These are phyloP conservation scores for Epichloe baconii DNA, from an alignment of 2,329 filamentous ascomycete genomes.

Conservation along the genomic window DNA sequence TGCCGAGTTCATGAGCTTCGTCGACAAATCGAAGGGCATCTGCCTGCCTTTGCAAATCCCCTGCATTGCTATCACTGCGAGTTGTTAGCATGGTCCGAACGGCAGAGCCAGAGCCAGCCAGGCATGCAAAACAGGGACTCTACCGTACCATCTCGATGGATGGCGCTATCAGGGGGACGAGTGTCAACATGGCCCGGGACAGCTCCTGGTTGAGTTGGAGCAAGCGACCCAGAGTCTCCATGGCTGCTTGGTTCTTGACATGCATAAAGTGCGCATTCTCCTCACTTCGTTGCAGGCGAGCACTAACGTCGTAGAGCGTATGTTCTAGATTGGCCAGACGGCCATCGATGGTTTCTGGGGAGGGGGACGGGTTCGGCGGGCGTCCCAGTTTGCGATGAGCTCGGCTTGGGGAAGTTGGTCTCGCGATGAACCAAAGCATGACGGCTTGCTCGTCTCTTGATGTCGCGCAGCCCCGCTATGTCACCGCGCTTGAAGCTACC, in stretches of 20 bases:
- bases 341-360: conserved; percentile 64
- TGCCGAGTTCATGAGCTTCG: conserved; percentile 54
- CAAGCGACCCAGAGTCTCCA: conserved; percentile 63
- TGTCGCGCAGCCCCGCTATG: conserved; percentile 79
- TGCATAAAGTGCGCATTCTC: conserved; percentile 70
- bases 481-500: conserved; percentile 96
- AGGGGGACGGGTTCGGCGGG: conserved; percentile 64
- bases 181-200: conserved; percentile 57
- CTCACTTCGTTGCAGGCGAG: conserved; percentile 66
- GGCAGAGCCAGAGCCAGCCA: not conserved
- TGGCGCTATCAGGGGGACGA: conserved; percentile 65
- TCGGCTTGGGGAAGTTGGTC: conserved; percentile 65
- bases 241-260: conserved; percentile 66
- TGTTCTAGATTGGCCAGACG: conserved; percentile 68
- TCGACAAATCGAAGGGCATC: conserved; percentile 44
- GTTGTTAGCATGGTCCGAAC: not conserved
- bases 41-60: conserved; percentile 47
- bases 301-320: conserved; percentile 65
- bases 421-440: conserved; percentile 90
- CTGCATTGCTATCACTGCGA: conserved; percentile 41
- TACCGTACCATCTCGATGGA: conserved; percentile 68
- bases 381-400: conserved; percentile 67
- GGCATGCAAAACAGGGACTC: conserved; percentile 10
- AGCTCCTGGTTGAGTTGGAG: conserved; percentile 75
- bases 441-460: conserved; percentile 85